Evolutionary conservation across 345 rosid genomes (phyloP), one percentile per base, ranked within the genome.

Genomic region (Rhizophora apiculata): DNA sequence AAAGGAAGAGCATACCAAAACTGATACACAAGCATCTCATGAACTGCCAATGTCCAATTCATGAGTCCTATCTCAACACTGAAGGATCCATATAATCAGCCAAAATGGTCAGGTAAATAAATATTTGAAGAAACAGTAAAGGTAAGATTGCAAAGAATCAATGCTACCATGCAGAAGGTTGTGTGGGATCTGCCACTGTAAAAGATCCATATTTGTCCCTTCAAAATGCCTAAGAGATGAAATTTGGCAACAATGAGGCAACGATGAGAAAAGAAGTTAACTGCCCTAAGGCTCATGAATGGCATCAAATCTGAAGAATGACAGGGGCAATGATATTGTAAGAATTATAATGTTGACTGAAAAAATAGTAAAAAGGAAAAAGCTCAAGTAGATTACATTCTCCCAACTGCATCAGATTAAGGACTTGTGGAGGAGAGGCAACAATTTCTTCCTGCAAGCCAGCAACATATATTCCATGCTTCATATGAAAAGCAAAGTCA

Each of bases 121-220:
- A 69, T 20, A 55, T 34, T 34, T 34, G 53, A 62, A 20, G 51
- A n/a, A 36, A 60, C 66, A 72, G 26, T 52, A 34, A 34, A 34
- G 68, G 77, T 51, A 31, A 18, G 55, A 70, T 30, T 60, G 56
- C 6, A 30, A 31, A 60, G 58, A 59, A 22, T 61, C 13, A 59
- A 62, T 34, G 34, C 79, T 86, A 94, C 98, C 97, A 94, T 91
- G 74, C 98, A 88, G 70, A 94, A 94, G 67, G 91, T 94, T 46
- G 97, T 94, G 85, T 94, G 98, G 27, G 98, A 94, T 78, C 97
- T 80, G 70, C 98, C 91, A 68, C 98, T 94, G 75, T 89, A 24
- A 76, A 30, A 89, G 53, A 65, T 94, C 89, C 97, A 94, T 94
- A 75, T 94, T 91, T 49, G 98, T 94, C 87, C 89, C 97, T 59